Base-by-base conservation (phyloP, 495 filamentous ascomycete genomes). In the Chaetomium tenue region DNA sequence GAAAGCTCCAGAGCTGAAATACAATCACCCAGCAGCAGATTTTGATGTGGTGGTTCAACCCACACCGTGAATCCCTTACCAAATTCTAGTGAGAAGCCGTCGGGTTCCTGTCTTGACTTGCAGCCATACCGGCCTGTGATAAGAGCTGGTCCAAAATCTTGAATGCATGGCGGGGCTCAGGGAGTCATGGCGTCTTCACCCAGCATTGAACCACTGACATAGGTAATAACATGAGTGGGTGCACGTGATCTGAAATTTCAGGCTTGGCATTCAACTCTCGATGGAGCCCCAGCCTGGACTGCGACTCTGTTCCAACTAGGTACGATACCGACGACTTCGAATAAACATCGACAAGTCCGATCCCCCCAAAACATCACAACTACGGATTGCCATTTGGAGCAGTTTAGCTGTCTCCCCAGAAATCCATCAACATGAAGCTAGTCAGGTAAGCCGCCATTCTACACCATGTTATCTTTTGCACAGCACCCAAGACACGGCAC, bases 341-440 rank as follows among this genome's bases (percentile, higher is more conserved):
- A 53, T 48, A 37, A 25, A 42, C 54, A 33, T 42, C 52, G n/a
- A 42, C 58, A 56, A 58, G 33, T n/a, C 26, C 48, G 1, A n/a
- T 33, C 56, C 28, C 7, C 7, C 40, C 58, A 58, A 40, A 7
- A 53, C 56, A n/a, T 52, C 39, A 22, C 39, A 30, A 59, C 18
- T 22, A 56, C 54, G 54, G 55, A 59, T 64, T 64, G 16, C 46
- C 20, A 39, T 4, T 37, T 8, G 55, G 62, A 58, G 62, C 62
- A 64, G 55, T 1, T 20, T 23, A 25, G 16, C 48, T 33, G 57
- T 60, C 61, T 58, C n/a, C 46, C 23, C 5, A 33, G 20, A 71
- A 71, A 70, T 58, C 67, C 58, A 73, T 57, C 82, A 91, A 72
- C 68, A 98, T 98, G 93, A 98, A 98, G 90, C 90, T 98, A 79